These are phyloP conservation scores for Emericellopsis cladophorae DNA, from an alignment of 2,329 filamentous ascomycete species.

Conservation along the genomic window DNA sequence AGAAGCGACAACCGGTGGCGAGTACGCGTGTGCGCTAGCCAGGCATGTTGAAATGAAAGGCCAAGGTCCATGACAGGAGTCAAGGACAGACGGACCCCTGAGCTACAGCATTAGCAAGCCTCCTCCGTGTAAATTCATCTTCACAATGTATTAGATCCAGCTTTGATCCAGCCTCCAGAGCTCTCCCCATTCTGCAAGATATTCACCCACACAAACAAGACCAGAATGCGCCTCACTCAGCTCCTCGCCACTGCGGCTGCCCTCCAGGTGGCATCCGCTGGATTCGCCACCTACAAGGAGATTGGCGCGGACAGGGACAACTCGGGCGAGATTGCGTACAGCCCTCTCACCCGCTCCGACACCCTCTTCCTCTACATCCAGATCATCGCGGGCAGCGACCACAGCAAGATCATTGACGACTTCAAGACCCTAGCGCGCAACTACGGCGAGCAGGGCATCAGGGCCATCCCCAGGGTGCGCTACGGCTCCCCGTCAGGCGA, in stretches of 20 bases:
- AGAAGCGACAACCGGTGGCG: neutral
- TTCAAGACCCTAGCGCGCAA: conserved; percentile 5
- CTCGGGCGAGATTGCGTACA: conserved; percentile 3
- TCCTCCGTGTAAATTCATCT: neutral
- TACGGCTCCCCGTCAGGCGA: conserved; percentile 4
- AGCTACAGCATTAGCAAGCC: neutral
- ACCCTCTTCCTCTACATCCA: conserved; percentile 8
- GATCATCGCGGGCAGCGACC: conserved; percentile 6
- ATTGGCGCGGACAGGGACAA: conserved; percentile 5
- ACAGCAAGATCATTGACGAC: conserved; percentile 5
- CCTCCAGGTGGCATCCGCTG: neutral
- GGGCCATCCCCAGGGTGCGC: conserved; percentile 6
- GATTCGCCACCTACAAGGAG: conserved; percentile 7
- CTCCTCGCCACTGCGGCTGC: neutral
- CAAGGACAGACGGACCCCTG: neutral
- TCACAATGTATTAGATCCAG: neutral
- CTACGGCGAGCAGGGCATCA: conserved; percentile 4
- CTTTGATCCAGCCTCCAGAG: neutral
- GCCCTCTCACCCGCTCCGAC: conserved; percentile 3
- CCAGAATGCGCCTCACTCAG: neutral
- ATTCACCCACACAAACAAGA: neutral
- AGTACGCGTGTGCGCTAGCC: neutral
- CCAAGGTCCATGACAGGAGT: neutral
- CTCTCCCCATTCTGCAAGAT: neutral
- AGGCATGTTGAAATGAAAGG: neutral